These are phyloP conservation scores for Leccinum barrowsii DNA, from an alignment of 768 basidiomycete species.

Conservation along the genomic window DNA sequence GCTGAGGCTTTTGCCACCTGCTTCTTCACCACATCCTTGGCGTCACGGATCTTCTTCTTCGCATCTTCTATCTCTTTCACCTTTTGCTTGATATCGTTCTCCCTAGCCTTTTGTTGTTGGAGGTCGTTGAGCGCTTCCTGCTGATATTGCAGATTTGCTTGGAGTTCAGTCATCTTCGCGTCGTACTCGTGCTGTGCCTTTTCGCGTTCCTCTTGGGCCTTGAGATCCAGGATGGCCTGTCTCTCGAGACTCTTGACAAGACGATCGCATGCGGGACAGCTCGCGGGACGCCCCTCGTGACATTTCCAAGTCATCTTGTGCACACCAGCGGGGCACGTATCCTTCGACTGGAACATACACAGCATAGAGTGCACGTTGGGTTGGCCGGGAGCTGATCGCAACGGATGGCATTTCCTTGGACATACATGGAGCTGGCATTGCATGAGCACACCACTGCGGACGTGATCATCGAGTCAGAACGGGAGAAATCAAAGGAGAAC, in stretches of 20 bases:
- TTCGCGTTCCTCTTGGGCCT: constrained; percentile 43
- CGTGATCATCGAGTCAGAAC: neutral
- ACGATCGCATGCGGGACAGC: constrained; percentile 46
- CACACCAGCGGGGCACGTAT: constrained; percentile 39
- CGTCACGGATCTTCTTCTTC: constrained; percentile 15
- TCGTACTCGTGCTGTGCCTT: constrained; percentile 43
- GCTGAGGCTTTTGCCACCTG: constrained; percentile 3
- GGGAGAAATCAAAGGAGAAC: neutral
- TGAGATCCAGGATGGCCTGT: constrained; percentile 38
- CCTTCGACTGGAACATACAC: constrained; percentile 38
- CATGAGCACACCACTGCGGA: constrained; percentile 13
- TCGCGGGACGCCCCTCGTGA: constrained; percentile 33
- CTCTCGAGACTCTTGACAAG: constrained; percentile 39
- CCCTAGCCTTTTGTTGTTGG: constrained; percentile 41
- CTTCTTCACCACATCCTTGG: constrained; percentile 12
- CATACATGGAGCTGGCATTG: constrained; percentile 42
- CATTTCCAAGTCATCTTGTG: constrained; percentile 50
- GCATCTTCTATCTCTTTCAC: constrained; percentile 41
- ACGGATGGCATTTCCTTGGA: constrained; percentile 60
- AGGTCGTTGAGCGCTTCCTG: constrained; percentile 35
- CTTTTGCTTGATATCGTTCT: constrained; percentile 40
- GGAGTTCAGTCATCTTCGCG: constrained; percentile 38
- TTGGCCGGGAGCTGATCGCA: constrained; percentile 43
- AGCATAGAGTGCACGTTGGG: constrained; percentile 31
- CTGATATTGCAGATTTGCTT: constrained; percentile 36